A percentile compares a stretch with the other conserved stretches of the same genome.
These are phyloP conservation scores for Dichotomopilus funicola DNA, from an alignment of 2,329 filamentous ascomycete species.

Conservation along the genomic window DNA sequence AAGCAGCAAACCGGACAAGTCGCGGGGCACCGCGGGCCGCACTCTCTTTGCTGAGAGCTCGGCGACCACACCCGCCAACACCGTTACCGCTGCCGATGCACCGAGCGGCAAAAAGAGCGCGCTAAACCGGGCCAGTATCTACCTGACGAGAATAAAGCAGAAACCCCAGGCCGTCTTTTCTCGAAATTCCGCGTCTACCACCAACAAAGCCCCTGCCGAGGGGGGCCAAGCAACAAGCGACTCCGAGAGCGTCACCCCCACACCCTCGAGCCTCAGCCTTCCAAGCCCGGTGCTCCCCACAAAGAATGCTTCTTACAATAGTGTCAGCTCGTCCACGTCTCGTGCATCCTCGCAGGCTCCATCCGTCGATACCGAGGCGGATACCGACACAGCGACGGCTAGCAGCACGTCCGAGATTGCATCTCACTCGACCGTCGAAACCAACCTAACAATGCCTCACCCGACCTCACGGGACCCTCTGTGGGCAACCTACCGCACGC, in stretches of 20 bases:
- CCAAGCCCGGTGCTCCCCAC: constrained; percentile 21
- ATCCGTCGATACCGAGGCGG: constrained; percentile 20
- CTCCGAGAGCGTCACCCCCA: constrained; percentile 31
- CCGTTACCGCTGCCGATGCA: constrained; percentile 16
- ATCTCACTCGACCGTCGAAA: constrained; percentile 37
- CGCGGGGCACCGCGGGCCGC: constrained; percentile 18
- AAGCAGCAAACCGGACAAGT: constrained; percentile 28
- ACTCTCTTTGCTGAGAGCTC: constrained; percentile 11
- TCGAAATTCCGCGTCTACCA: constrained; percentile 30
- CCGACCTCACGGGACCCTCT: constrained; percentile 43
- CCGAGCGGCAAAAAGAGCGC: constrained; percentile 32
- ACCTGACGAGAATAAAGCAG: constrained; percentile 47
- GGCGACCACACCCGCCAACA: constrained; percentile 18
- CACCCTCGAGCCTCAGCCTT: constrained; percentile 34
- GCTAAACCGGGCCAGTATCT: constrained; percentile 40
- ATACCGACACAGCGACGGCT: constrained; percentile 22
- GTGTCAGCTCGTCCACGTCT: constrained; percentile 13
- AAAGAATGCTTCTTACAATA: constrained; percentile 19
- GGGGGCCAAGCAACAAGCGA: constrained; percentile 21
- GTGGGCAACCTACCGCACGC: constrained; percentile 48
- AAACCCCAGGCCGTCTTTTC: constrained; percentile 38
- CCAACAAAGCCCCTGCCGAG: constrained; percentile 14
- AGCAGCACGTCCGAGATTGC: constrained; percentile 27
- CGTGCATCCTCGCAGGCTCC: constrained; percentile 24
- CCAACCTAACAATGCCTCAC: constrained; percentile 39